phyloP scores from a whole-genome alignment of 2,329 filamentous ascomycete species.

The Keithomyces neogunnii region DNA sequence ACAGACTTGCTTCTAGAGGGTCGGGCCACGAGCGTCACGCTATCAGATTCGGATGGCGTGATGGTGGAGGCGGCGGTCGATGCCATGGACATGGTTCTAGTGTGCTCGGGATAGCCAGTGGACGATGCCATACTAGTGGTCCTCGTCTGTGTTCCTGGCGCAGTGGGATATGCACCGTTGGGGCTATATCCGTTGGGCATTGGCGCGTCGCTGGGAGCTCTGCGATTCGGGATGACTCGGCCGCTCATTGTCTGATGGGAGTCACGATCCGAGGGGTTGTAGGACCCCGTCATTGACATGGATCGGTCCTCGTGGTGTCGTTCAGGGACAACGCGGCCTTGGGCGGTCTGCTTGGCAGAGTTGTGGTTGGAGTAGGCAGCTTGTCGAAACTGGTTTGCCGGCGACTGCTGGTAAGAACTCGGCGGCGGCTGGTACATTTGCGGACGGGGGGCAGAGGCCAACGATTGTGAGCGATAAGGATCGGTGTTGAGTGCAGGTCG shows the following conservation, averaged over 20 bases:
- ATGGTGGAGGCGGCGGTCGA: conserved; percentile 70
- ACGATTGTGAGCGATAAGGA: conserved; percentile 83
- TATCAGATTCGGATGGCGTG: conserved; percentile 50
- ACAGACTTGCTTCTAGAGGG: conserved; percentile 50
- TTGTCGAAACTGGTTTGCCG: conserved; percentile 70
- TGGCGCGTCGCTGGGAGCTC: conserved; percentile 33
- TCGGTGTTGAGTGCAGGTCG: conserved; percentile 73
- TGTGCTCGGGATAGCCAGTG: conserved; percentile 35
- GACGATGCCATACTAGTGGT: conserved; percentile 56
- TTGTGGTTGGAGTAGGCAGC: conserved; percentile 58
- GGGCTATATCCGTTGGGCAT: conserved; percentile 26
- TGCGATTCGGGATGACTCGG: conserved; percentile 72
- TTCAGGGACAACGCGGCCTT: conserved; percentile 85
- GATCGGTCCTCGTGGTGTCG: conserved; percentile 83
- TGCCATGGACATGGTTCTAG: conserved; percentile 84
- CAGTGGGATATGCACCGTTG: conserved; percentile 31
- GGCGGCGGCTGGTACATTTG: conserved; percentile 60
- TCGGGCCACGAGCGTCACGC: conserved; percentile 40
- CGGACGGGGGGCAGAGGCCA: conserved; percentile 68
- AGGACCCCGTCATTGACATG: conserved; percentile 86
- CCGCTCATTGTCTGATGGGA: conserved; percentile 91
- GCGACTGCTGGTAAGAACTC: conserved; percentile 52
- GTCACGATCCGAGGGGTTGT: conserved; percentile 61
- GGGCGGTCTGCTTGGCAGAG: conserved; percentile 74
- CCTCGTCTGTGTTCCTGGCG: conserved; percentile 46